phyloP scores from a whole-genome alignment of 345 rosid species.

The Psidium guajava region DNA sequence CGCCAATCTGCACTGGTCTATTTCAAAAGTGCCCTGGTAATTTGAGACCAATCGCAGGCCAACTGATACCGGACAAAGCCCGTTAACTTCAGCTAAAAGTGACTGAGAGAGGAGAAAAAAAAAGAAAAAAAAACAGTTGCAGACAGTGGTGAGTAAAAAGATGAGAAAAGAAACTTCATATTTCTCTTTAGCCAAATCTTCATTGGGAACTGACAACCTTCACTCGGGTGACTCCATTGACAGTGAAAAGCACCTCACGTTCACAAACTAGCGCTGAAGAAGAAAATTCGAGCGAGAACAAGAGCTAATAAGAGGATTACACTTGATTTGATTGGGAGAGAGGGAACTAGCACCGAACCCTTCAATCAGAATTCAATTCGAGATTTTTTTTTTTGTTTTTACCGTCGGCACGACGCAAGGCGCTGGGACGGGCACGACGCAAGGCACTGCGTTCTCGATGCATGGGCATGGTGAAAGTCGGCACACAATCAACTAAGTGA shows the following conservation, averaged over 20 bases:
- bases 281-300: neutral
- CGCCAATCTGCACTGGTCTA: neutral
- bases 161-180: neutral
- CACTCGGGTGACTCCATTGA: neutral
- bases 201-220: neutral
- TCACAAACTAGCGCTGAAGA: neutral
- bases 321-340: no score
- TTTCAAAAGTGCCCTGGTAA: neutral
- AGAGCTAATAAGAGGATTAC: neutral
- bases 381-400: no score
- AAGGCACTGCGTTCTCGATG: no score
- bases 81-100: neutral
- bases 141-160: neutral
- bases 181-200: neutral
- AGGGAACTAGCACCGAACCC: no score
- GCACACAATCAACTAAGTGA: no score
- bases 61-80: neutral
- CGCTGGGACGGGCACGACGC: no score
- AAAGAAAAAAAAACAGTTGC: neutral
- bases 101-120: no score
- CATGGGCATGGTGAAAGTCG: no score
- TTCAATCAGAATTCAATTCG: no score
- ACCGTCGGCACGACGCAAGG: no score
- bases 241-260: neutral
- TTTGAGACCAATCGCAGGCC: neutral